phyloP scores from a whole-genome alignment of 148 eudicot species.

The Arbutus unedo region DNA sequence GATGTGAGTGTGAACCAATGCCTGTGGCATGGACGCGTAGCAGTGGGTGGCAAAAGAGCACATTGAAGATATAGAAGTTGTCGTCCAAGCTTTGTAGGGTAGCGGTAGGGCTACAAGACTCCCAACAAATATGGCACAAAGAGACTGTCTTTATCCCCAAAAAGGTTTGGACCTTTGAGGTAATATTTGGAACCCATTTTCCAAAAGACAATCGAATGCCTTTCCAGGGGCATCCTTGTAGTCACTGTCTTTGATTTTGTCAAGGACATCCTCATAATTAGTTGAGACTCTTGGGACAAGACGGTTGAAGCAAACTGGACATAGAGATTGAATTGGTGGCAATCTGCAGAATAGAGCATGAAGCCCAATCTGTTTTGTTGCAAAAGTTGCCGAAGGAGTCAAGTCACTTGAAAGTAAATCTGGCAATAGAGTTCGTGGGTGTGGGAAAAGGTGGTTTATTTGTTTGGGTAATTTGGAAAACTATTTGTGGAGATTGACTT shows the following conservation, averaged over 20 bases:
- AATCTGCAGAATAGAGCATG: not conserved
- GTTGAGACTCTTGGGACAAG: not conserved
- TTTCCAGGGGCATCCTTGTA: not conserved
- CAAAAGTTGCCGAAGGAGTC: not conserved
- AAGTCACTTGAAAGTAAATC: not conserved
- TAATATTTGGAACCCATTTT: not conserved
- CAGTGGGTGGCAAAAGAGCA: not conserved
- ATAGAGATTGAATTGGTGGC: constrained; percentile 9
- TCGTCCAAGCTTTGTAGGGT: not conserved
- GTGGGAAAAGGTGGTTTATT: not conserved
- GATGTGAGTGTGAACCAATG: not conserved
- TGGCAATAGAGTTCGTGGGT: not conserved
- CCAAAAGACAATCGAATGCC: not conserved
- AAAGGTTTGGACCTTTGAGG: not conserved
- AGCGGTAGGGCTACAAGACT: not conserved
- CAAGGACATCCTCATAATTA: not conserved
- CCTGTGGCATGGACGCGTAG: not conserved
- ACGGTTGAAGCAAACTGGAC: not conserved
- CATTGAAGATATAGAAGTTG: not conserved
- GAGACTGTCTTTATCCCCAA: not conserved
- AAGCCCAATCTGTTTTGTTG: not conserved
- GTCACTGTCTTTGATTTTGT: not conserved
- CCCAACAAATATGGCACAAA: not conserved
- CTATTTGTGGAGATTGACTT: constrained; percentile 15
- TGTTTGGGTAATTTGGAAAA: not conserved